Base-by-base conservation (phyloP, 2,329 filamentous ascomycete species). In the Emergomyces orientalis region DNA sequence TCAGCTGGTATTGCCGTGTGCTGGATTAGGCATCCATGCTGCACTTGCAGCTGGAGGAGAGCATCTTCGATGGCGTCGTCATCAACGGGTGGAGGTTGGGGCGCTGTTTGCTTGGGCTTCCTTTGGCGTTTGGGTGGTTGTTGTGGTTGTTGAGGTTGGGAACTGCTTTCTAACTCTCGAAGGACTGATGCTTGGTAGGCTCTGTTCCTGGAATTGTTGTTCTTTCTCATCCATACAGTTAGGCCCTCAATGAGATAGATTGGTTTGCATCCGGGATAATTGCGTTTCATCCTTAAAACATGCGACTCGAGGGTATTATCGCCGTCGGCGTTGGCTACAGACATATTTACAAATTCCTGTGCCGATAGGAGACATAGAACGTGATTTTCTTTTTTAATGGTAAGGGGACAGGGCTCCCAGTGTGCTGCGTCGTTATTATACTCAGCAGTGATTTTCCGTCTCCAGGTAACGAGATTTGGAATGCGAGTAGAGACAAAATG, bases 181-280 rank as follows among this genome's bases (percentile, higher is more conserved):
- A 86, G 81, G 0, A 91, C 88, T 41, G 83, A 84, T 0, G 84
- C 84, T 60, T 82, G 79, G 71, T 88, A 92, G 59, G 86, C 83
- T 59, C 86, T 80, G 69, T 92, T 90, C 43, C 86, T 82, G 1
- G 83, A 75, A 65, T 82, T 88, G 56, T 81, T 81, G 67, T 89
- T 90, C 72, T 88, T 90, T 63, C 84, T 82, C 76, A 86, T 83
- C 84, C 87, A 90, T 0, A 79, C 68, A 0, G 72, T 77, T 0
- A 92, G 76, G 0, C 89, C 89, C 69, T 93, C 87, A 25, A 94
- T 82, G 0, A 93, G 75, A 68, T 90, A 91, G 49, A 93, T 83
- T 14, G 86, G 72, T 49, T 81, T 81, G 66, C 81, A 79, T 0
- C 70, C 70, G 0, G 80, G 76, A 69, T 87, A 87, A 57, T 79